Base-by-base conservation (phyloP, 306 rosid genomes). In the Vachellia collinsii region DNA sequence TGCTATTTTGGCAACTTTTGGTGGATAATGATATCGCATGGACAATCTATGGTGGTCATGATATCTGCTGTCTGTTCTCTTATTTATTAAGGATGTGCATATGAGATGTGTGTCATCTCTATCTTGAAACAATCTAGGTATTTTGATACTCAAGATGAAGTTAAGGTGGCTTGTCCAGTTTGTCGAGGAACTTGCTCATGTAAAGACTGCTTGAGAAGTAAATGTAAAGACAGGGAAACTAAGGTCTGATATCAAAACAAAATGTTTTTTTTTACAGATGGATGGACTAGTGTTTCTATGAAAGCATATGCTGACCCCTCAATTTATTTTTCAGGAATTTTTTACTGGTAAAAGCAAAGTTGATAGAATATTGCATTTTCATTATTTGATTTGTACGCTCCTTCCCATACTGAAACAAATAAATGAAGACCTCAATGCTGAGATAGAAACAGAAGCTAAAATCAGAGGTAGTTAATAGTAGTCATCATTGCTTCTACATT, bases 151-250 rank as follows among this genome's bases (percentile, higher is more conserved):
- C 93, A 87, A 88, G 89, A 93, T 78, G 98, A 92, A 86, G 97
- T 92, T 71, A 90, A 88, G 89, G 84, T 67, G 86, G 97, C 94
- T 54, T 96, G 99, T 80, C 99, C 99, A 12, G 99, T 93, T 73
- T 96, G 99, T 78, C 94, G 92, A 74, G 87, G 92, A 87, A 87
- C 90, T 80, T 96, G 99, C 88, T 80, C 92, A 72, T 96, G 99
- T 82, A 92, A 92, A 88, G 90, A 93, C 84, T 96, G 99, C 83
- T 83, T 85, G 79, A 85, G 84, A 78, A 87, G 84, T 87, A 93
- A 86, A 80, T 79, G 87, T 76, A 84, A 84, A 79, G 94, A 90
- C 85, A 86, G 82, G 79, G 94, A 93, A 92, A 90, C 97, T 92
- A 93, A 96, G 99, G 99, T 96, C 93, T 88, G 99, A 88, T 81